A percentile compares a stretch with the other conserved stretches of the same genome.
Evolutionary conservation across 257 asterid species (phyloP).

Genomic region (Nicotiana obtusifolia): DNA sequence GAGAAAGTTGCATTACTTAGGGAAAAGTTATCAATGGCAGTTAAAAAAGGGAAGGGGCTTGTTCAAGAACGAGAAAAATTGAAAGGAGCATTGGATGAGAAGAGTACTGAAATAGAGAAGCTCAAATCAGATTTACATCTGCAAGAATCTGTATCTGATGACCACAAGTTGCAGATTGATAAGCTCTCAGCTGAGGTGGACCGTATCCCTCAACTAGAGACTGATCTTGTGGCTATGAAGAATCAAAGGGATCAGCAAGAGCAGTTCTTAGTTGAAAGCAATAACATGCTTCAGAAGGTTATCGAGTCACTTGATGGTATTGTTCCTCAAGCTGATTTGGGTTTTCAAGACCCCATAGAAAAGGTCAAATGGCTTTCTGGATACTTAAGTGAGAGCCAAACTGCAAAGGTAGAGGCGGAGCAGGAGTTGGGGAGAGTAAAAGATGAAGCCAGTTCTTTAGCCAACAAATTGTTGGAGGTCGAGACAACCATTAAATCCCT

Average conservation of each 20-base stretch:
- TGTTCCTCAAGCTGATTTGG: constrained; percentile 42
- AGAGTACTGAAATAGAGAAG: constrained; percentile 58
- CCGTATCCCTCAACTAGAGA: constrained; percentile 50
- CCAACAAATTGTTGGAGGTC: constrained; percentile 42
- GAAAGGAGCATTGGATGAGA: constrained; percentile 60
- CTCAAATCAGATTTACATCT: constrained; percentile 59
- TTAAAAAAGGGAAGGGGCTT: constrained; percentile 93
- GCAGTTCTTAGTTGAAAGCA: constrained; percentile 65
- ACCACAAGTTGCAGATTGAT: constrained; percentile 50
- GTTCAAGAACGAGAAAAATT: constrained; percentile 86
- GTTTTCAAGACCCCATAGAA: constrained; percentile 53
- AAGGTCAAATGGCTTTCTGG: constrained; percentile 67
- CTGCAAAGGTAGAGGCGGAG: constrained; percentile 41
- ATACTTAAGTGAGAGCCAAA: constrained; percentile 45
- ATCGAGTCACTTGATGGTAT: constrained; percentile 62
- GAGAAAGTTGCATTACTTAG: constrained; percentile 66
- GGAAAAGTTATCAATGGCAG: constrained; percentile 90
- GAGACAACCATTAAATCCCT: constrained; percentile 42
- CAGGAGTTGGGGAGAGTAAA: constrained; percentile 54
- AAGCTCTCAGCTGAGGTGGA: constrained; percentile 53
- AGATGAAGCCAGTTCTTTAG: constrained; percentile 45
- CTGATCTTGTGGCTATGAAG: constrained; percentile 43
- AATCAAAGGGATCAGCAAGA: constrained; percentile 58
- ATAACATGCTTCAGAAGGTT: constrained; percentile 54
- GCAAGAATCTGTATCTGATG: constrained; percentile 33